Evolutionary conservation across 805 yeast genomes (phyloP), one percentile per base, ranked within the genome.

Genomic region (Wickerhamiella slavikovae): DNA sequence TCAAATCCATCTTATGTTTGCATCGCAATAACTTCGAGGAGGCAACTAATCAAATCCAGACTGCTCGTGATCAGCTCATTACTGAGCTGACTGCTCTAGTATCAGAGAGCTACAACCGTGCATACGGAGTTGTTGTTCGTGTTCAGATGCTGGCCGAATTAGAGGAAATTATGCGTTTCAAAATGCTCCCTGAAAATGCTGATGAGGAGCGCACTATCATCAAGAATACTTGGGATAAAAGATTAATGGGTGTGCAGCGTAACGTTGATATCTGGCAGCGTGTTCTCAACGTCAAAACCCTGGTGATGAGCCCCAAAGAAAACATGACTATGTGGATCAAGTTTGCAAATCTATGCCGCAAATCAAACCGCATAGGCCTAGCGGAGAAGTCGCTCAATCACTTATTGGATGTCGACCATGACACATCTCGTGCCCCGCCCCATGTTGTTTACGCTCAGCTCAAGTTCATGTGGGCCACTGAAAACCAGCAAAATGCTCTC

Each of bases 251-350:
- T 2, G 82, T 95, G 46, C 98, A 89, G 54, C 65, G 89, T 41
- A 89, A 89, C 54, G 96, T 89, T 29, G 99, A 89, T 54, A 82
- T 83, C n/a, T 89, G 99, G 98, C 95, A 85, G 49, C 62, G 95
- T 45, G 73, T 89, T 69, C 62, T 89, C 35, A 78, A 83, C 48
- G 93, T 85, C 2, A 64, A 98, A 33, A 85, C 95, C 0, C 60
- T 89, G 27, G 96, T 89, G 10, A 77, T 89, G 26, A 74, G 75
- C 38, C 99, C 98, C 2, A 79, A 83, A 40, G 92, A 89, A 44
- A 95, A 89, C 47, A 76, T 83, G 89, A 89, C 78, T 31, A 79
- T 83, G 67, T 82, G 96, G 94, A 85, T 89, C 43, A 83, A 89
- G 51, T 91, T 89, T 60, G 96, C 98, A 14, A 89, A 89, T 45